Conservation (phyloP, 2,329 filamentous ascomycete species). For the Eutypa lata region DNA sequence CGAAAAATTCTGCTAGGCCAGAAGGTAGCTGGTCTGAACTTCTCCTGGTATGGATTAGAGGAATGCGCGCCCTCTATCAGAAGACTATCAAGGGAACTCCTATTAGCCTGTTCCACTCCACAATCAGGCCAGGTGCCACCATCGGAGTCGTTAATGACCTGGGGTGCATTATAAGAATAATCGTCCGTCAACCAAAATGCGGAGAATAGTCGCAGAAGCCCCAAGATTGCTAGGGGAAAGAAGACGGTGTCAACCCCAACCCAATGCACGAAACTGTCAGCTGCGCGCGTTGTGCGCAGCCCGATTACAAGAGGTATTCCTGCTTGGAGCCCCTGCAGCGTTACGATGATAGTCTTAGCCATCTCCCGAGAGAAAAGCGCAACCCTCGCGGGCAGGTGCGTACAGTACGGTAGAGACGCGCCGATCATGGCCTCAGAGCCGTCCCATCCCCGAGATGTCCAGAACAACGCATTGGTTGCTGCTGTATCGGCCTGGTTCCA, state of each 20-base stretch:
- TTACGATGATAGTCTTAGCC: slow-evolving; percentile 20
- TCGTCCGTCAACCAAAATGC: slow-evolving; percentile 21
- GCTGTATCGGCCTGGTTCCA: slow-evolving; percentile 28
- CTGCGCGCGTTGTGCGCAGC: slow-evolving; percentile 3
- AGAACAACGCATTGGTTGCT: slow-evolving; percentile 32
- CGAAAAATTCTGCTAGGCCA: slow-evolving; percentile 11
- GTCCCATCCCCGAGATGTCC: slow-evolving; percentile 31
- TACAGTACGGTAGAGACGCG: slow-evolving; percentile 9
- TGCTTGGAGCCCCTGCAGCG: slow-evolving; percentile 17
- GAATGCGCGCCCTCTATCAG: not conserved
- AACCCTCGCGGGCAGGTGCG: slow-evolving; percentile 11
- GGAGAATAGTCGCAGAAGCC: slow-evolving; percentile 18
- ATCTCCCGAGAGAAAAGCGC: slow-evolving; percentile 13
- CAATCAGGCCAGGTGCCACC: too few species aligned
- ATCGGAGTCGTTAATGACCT: not conserved
- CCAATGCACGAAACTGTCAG: slow-evolving; percentile 3
- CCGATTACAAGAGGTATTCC: slow-evolving; percentile 1
- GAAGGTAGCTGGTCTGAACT: slow-evolving; percentile 5
- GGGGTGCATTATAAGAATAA: slow-evolving; percentile 4
- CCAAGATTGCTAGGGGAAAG: slow-evolving; percentile 17
- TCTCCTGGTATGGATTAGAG: not conserved
- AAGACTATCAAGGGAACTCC: not conserved
- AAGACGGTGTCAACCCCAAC: slow-evolving; percentile 16
- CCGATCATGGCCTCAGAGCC: slow-evolving; percentile 27
- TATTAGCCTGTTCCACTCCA: too few species aligned